phyloP scores from a whole-genome alignment of 2,329 filamentous ascomycete genomes.

The Colletotrichum paranaense region DNA sequence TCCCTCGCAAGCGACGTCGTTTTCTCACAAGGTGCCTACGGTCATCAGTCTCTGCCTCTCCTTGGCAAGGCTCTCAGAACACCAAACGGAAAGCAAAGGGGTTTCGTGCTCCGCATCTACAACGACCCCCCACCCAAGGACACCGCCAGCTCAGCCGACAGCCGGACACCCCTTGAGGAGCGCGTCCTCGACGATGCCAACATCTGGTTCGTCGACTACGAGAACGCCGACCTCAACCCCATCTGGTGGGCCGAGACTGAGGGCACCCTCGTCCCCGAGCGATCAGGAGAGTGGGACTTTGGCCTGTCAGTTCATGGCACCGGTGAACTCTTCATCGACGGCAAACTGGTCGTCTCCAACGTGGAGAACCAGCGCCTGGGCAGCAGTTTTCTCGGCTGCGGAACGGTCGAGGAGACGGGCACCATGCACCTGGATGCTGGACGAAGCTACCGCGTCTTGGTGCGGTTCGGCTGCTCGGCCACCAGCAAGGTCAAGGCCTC shows the following conservation, averaged over 20 bases:
- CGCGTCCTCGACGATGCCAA: constrained; percentile 39
- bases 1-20: constrained; percentile 37
- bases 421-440: constrained; percentile 41
- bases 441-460: constrained; percentile 43
- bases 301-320: constrained; percentile 49
- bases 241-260: constrained; percentile 41
- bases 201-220: constrained; percentile 43
- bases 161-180: constrained; percentile 37
- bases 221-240: constrained; percentile 37
- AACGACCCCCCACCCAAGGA: constrained; percentile 35
- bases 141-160: not conserved
- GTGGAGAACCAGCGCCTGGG: constrained; percentile 46
- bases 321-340: constrained; percentile 47
- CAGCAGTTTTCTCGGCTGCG: constrained; percentile 50
- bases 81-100: constrained; percentile 36
- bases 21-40: constrained; percentile 43
- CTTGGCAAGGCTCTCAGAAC: constrained; percentile 40
- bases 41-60: constrained; percentile 46
- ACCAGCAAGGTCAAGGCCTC: constrained; percentile 41
- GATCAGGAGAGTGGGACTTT: constrained; percentile 43
- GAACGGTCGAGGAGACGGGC: constrained; percentile 46
- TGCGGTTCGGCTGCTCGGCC: constrained; percentile 43
- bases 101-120: constrained; percentile 43
- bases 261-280: constrained; percentile 38
- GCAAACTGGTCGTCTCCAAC: constrained; percentile 45